Percentiles rank a stretch among this genome's conserved stretches.
phyloP scores from a whole-genome alignment of 495 filamentous ascomycete species.

The Penicillium samsonianum region DNA sequence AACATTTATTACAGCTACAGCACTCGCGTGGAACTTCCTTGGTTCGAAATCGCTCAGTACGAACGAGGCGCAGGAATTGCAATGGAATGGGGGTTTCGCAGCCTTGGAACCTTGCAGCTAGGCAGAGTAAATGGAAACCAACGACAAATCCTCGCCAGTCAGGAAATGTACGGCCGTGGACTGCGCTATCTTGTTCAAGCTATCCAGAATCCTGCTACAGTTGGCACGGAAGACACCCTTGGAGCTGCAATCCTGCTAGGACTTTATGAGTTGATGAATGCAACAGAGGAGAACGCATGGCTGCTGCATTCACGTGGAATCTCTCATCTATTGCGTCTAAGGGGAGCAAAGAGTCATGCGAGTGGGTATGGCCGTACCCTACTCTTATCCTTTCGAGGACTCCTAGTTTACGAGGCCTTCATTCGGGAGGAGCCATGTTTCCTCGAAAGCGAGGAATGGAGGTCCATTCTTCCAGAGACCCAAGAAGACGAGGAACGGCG shows the following conservation, averaged over 20 bases:
- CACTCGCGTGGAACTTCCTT: conserved; percentile 21
- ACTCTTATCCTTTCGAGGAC: conserved; percentile 34
- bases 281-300: conserved; percentile 31
- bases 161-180: conserved; percentile 28
- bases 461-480: conserved; percentile 23
- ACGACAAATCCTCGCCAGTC: conserved; percentile 19
- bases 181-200: conserved; percentile 15
- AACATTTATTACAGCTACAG: conserved; percentile 18
- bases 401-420: conserved; percentile 34
- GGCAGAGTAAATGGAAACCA: conserved; percentile 21
- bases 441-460: conserved; percentile 33
- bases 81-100: conserved; percentile 19
- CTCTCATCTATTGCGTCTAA: conserved; percentile 28
- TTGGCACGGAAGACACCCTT: conserved; percentile 24
- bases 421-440: conserved; percentile 32
- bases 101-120: conserved; percentile 22
- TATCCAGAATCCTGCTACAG: conserved; percentile 18
- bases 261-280: conserved; percentile 36
- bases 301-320: conserved; percentile 41
- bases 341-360: conserved; percentile 30
- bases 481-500: conserved; percentile 16
- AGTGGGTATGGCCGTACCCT: conserved; percentile 32
- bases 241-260: conserved; percentile 33
- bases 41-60: conserved; percentile 26
- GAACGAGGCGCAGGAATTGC: conserved; percentile 5